Evolutionary conservation across 768 basidiomycete species (phyloP).

Genomic region (Calvatia gigantea): DNA sequence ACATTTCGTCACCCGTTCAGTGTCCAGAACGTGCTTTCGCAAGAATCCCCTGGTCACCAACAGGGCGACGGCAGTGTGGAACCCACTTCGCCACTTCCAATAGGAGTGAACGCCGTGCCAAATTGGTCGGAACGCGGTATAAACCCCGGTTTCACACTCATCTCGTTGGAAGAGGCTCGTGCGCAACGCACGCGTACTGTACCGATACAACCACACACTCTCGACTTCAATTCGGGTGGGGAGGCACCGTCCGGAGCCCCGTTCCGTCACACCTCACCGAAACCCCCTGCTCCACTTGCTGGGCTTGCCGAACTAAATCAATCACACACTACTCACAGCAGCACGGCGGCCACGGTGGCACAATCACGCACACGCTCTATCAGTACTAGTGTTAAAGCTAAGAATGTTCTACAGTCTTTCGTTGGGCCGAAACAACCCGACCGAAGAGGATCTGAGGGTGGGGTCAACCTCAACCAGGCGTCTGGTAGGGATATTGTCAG

Average conservation of each 20-base stretch:
- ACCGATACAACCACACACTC: conserved; percentile 29
- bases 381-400: conserved; percentile 57
- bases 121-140: conserved; percentile 48
- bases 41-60: conserved; percentile 17
- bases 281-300: background rate
- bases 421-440: conserved; percentile 40
- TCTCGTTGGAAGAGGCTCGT: conserved; percentile 77
- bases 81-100: conserved; percentile 16
- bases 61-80: conserved; percentile 27
- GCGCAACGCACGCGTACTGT: conserved; percentile 56
- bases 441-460: conserved; percentile 38
- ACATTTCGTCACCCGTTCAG: conserved; percentile 57
- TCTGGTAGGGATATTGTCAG: conserved; percentile 2
- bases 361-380: conserved; percentile 52
- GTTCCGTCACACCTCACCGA: conserved; percentile 19
- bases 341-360: conserved; percentile 6
- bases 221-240: conserved; percentile 20
- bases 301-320: background rate
- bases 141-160: conserved; percentile 58
- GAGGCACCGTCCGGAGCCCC: conserved; percentile 23
- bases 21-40: conserved; percentile 28
- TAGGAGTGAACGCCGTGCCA: conserved; percentile 32
- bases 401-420: conserved; percentile 40
- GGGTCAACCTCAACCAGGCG: conserved; percentile 14
- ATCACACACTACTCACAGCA: background rate